These are phyloP conservation scores for Quillaja saponaria DNA, from an alignment of 306 rosid genomes.

Conservation along the genomic window DNA sequence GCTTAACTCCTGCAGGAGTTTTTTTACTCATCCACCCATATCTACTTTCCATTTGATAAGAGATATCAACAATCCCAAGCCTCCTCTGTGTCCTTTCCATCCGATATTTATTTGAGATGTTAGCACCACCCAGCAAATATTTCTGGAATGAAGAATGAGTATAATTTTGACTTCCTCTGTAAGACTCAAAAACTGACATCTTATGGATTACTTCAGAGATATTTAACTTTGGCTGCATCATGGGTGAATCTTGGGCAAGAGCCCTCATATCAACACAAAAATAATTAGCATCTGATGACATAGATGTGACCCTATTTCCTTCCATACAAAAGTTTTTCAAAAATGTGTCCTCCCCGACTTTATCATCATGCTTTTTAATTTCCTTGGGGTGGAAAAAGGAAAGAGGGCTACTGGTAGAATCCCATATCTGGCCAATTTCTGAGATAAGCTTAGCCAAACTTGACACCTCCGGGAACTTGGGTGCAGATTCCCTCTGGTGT, in stretches of 20 bases:
- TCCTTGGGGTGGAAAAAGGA: slow-evolving; percentile 40
- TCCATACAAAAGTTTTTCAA: slow-evolving; percentile 36
- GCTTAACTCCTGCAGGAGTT: slow-evolving; percentile 30
- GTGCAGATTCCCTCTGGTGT: slow-evolving; percentile 30
- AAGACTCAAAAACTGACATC: slow-evolving; percentile 45
- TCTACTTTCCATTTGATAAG: slow-evolving; percentile 40
- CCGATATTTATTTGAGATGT: slow-evolving; percentile 35
- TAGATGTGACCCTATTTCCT: slow-evolving; percentile 34
- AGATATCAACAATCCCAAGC: slow-evolving; percentile 41
- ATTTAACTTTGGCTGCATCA: slow-evolving; percentile 40
- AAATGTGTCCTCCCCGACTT: slow-evolving; percentile 35
- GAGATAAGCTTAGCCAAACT: slow-evolving; percentile 62
- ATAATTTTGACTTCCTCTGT: slow-evolving; percentile 33
- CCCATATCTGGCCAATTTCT: slow-evolving; percentile 66
- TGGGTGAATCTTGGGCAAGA: slow-evolving; percentile 28
- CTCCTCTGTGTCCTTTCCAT: slow-evolving; percentile 47
- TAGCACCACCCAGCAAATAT: slow-evolving; percentile 27
- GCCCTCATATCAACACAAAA: slow-evolving; percentile 30
- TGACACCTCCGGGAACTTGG: slow-evolving; percentile 50
- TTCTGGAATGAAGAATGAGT: slow-evolving; percentile 50
- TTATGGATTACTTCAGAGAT: slow-evolving; percentile 51
- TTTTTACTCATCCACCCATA: slow-evolving; percentile 50
- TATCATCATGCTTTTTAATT: slow-evolving; percentile 34
- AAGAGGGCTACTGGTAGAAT: slow-evolving; percentile 68
- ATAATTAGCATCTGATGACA: slow-evolving; percentile 36